Percentiles rank a stretch among this genome's conserved stretches.
phyloP scores from a whole-genome alignment of 2,329 filamentous ascomycete species.

The Fusarium sp. region DNA sequence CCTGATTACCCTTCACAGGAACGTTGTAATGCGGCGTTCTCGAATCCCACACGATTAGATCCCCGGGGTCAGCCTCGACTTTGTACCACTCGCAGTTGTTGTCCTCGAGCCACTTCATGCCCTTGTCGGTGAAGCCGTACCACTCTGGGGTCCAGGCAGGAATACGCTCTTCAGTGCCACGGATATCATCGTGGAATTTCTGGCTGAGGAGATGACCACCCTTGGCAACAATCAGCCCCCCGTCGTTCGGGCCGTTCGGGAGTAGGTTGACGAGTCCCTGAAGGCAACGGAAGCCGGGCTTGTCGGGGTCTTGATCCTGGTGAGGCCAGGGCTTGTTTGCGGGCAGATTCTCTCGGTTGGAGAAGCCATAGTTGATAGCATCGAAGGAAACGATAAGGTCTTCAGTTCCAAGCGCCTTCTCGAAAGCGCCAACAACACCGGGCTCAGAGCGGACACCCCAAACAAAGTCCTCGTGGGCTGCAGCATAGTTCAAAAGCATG shows the following conservation, averaged over 20 bases:
- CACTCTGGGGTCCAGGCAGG: constrained; percentile 51
- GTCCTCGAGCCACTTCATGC: constrained; percentile 53
- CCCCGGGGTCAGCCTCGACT: constrained; percentile 56
- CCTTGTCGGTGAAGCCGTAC: constrained; percentile 51
- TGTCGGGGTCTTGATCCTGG: constrained; percentile 40
- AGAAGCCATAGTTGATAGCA: constrained; percentile 53
- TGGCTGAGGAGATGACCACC: constrained; percentile 40
- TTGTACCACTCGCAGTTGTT: constrained; percentile 50
- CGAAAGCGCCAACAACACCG: constrained; percentile 58
- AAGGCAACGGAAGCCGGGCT: constrained; percentile 59
- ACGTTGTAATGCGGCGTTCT: constrained; percentile 56
- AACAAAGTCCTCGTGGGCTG: constrained; percentile 60
- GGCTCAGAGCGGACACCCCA: constrained; percentile 60
- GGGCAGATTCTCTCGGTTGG: constrained; percentile 51
- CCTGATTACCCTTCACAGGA: constrained; percentile 43
- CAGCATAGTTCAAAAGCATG: constrained; percentile 58
- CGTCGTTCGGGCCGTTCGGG: constrained; percentile 51
- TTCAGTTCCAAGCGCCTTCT: constrained; percentile 56
- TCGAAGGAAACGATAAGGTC: constrained; percentile 62
- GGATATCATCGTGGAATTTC: constrained; percentile 50
- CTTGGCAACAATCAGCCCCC: constrained; percentile 49
- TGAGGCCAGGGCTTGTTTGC: constrained; percentile 41
- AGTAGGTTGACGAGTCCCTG: constrained; percentile 62
- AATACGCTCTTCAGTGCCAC: constrained; percentile 50
- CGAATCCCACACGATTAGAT: constrained; percentile 56